Evolutionary conservation across 495 filamentous ascomycete genomes (phyloP).

Genomic region (Glonium stellatum): DNA sequence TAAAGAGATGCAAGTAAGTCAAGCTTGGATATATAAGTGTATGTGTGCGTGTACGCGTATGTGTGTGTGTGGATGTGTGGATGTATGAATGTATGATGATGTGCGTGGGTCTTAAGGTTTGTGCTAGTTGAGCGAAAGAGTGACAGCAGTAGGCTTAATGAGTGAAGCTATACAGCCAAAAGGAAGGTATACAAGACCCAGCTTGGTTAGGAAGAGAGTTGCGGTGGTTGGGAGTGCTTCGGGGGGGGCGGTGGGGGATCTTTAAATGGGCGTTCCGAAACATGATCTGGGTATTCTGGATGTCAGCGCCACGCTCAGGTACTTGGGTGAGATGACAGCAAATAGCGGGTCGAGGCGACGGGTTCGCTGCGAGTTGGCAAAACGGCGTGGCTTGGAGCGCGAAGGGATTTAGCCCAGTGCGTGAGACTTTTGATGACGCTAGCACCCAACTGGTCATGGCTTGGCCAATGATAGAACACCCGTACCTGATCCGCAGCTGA

Average conservation of each 20-base stretch:
- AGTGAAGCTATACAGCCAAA: constrained; percentile 29
- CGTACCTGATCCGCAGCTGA: constrained; percentile 18
- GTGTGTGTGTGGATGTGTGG: constrained; percentile 6
- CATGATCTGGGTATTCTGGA: not conserved
- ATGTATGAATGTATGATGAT: not conserved
- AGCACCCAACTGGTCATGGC: constrained; percentile 7
- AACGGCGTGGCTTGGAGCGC: constrained; percentile 17
- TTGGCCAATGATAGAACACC: constrained; percentile 16
- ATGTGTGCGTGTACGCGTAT: too few species aligned
- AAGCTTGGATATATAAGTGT: constrained; percentile 10
- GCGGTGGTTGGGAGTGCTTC: not conserved
- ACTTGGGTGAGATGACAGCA: constrained; percentile 4
- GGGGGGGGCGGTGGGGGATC: constrained; percentile 7
- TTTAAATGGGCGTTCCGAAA: constrained; percentile 16
- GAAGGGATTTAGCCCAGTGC: constrained; percentile 10
- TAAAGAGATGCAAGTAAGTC: not conserved
- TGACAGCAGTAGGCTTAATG: constrained; percentile 25
- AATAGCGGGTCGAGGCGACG: constrained; percentile 14
- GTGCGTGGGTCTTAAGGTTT: not conserved
- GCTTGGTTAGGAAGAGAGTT: constrained; percentile 22
- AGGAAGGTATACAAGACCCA: constrained; percentile 23
- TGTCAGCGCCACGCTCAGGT: constrained; percentile 4
- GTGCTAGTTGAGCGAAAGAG: constrained; percentile 8
- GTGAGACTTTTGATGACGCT: not conserved
- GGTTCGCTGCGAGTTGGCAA: constrained; percentile 12